Conservation (phyloP, 352 stramenopile species). For the Pythium folliculosum region DNA sequence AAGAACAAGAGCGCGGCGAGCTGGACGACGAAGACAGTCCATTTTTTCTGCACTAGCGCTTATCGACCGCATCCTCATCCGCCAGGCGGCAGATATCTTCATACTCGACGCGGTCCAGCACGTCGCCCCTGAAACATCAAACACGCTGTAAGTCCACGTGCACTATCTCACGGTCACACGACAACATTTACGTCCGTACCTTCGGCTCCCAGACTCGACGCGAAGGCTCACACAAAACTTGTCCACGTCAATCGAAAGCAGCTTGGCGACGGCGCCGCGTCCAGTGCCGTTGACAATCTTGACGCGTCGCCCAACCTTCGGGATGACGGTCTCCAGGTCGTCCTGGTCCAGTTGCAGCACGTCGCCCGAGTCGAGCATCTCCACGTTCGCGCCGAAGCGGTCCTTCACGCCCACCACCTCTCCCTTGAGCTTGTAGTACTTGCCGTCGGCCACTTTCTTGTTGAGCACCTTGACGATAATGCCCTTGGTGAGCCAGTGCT, state of each 20-base stretch:
- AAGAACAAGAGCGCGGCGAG: constrained; percentile 41
- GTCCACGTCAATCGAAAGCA: constrained; percentile 74
- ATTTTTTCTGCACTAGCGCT: background rate
- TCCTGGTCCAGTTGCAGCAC: constrained; percentile 86
- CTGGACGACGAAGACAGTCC: constrained; percentile 70
- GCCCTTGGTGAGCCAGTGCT: constrained; percentile 90
- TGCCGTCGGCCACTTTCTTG: constrained; percentile 87
- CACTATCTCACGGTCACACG: background rate
- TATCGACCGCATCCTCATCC: constrained; percentile 32
- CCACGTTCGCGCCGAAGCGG: constrained; percentile 77
- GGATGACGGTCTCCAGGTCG: constrained; percentile 90
- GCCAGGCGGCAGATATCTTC: constrained; percentile 81
- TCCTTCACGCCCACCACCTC: constrained; percentile 77
- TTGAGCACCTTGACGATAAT: constrained; percentile 96
- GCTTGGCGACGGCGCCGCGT: constrained; percentile 53
- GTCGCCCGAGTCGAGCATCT: constrained; percentile 83
- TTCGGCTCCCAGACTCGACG: constrained; percentile 59
- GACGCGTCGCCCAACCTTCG: constrained; percentile 60
- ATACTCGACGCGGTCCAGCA: constrained; percentile 76
- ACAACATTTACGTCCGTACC: constrained; percentile 27
- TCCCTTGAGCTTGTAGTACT: constrained; percentile 91
- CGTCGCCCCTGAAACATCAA: constrained; percentile 47
- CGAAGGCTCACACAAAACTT: constrained; percentile 69
- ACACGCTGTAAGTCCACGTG: background rate
- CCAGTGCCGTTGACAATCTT: constrained; percentile 80